Conservation (phyloP, 257 asterid genomes). For the Leonotis leonurus region DNA sequence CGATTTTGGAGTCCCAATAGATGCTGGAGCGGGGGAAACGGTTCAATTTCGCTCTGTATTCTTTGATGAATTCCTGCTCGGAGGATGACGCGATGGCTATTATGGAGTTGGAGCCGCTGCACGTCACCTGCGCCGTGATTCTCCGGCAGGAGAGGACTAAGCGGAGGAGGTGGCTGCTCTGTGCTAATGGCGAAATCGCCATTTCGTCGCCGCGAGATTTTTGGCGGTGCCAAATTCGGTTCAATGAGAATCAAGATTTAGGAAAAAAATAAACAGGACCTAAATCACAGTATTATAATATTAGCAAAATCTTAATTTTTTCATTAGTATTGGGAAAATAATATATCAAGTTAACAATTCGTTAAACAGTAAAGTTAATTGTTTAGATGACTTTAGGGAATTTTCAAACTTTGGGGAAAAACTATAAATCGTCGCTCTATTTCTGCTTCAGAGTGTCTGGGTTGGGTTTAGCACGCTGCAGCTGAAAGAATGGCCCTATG, state of each 20-base stretch:
- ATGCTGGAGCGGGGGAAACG: constrained; percentile 53
- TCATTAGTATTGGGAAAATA: too few relatives aligned
- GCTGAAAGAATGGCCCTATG: constrained; percentile 22
- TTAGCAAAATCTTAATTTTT: too few relatives aligned
- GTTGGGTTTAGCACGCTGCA: background rate
- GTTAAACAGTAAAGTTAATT: too few relatives aligned
- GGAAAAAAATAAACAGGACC: background rate
- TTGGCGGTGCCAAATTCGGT: background rate
- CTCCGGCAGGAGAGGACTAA: constrained; percentile 61
- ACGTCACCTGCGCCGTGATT: constrained; percentile 69
- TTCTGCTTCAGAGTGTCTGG: constrained; percentile 18
- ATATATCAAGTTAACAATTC: too few relatives aligned
- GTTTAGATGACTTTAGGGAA: too few relatives aligned
- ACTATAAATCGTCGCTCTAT: background rate
- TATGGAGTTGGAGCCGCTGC: constrained; percentile 40
- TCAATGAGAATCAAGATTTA: background rate
- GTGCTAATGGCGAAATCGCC: constrained; percentile 31
- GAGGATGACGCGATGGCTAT: constrained; percentile 70
- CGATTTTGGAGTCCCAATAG: constrained; percentile 45
- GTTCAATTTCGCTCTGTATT: constrained; percentile 45
- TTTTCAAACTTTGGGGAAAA: too few relatives aligned
- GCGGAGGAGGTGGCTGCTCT: too few relatives aligned
- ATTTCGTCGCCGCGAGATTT: constrained; percentile 21
- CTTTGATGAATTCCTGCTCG: constrained; percentile 54
- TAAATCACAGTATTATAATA: background rate